These are phyloP conservation scores for Phaeotremella fagi DNA, from an alignment of 768 basidiomycete genomes.

Conservation along the genomic window DNA sequence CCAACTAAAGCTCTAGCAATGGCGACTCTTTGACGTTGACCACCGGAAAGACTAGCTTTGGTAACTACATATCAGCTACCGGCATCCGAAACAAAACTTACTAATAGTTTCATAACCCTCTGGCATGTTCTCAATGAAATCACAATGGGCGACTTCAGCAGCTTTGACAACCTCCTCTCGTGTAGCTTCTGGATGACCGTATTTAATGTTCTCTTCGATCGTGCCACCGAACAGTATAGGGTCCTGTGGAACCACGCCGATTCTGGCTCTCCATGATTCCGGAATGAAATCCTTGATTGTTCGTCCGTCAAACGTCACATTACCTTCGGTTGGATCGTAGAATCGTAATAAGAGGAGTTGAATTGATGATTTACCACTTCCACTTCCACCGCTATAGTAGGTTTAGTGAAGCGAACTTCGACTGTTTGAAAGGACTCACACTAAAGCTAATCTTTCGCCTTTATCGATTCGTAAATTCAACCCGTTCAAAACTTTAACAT, in stretches of 20 bases:
- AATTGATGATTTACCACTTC: constrained; percentile 87
- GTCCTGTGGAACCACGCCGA: constrained; percentile 90
- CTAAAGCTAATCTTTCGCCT: constrained; percentile 86
- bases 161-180: constrained; percentile 77
- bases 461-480: constrained; percentile 74
- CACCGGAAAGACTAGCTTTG: constrained; percentile 54
- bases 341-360: constrained; percentile 82
- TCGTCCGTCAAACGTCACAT: constrained; percentile 76
- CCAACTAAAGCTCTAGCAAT: constrained; percentile 86
- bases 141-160: constrained; percentile 85
- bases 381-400: constrained; percentile 69
- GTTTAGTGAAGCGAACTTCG: no score
- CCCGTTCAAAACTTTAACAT: constrained; percentile 70
- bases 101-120: constrained; percentile 88
- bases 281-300: constrained; percentile 80
- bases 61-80: constrained; percentile 57
- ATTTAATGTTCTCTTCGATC: constrained; percentile 88
- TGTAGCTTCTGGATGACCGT: constrained; percentile 63
- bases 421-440: constrained; percentile 57
- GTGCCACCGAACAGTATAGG: constrained; percentile 85
- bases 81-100: constrained; percentile 57
- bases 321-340: constrained; percentile 77
- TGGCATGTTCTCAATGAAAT: constrained; percentile 88
- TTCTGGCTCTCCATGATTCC: constrained; percentile 76
- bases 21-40: constrained; percentile 60